These are phyloP conservation scores for Aspergillus nidulans DNA, from an alignment of 495 filamentous ascomycete genomes.

Conservation along the genomic window DNA sequence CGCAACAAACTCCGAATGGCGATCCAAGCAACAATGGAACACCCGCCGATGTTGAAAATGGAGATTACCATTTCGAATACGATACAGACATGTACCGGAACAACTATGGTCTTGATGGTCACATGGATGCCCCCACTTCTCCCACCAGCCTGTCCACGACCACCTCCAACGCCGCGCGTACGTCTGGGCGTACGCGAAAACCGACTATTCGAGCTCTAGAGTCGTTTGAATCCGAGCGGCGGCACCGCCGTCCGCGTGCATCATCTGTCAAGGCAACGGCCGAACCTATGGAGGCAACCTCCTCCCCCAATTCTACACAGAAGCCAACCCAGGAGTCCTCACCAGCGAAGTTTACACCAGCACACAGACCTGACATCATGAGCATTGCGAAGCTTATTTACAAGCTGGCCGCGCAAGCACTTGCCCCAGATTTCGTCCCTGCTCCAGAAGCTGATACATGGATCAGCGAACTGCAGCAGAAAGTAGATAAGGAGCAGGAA, in stretches of 20 bases:
- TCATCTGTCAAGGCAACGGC: constrained; percentile 9
- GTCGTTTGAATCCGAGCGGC: constrained; percentile 27
- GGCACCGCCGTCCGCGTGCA: constrained; percentile 18
- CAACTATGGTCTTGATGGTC: constrained; percentile 25
- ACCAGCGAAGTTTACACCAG: neutral
- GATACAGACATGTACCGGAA: constrained; percentile 22
- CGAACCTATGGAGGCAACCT: neutral
- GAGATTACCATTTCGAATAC: constrained; percentile 17
- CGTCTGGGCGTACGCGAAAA: constrained; percentile 35
- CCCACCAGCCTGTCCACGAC: constrained; percentile 30
- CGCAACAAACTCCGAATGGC: neutral
- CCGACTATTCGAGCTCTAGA: constrained; percentile 39
- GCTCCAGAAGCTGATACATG: constrained; percentile 16
- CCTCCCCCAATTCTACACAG: neutral
- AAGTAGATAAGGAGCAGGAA: constrained; percentile 7
- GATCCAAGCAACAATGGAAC: constrained; percentile 11
- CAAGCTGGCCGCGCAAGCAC: constrained; percentile 22
- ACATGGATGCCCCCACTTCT: constrained; percentile 21
- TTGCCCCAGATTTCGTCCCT: constrained; percentile 20
- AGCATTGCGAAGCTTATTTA: constrained; percentile 18
- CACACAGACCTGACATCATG: neutral
- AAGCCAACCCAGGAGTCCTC: constrained; percentile 1
- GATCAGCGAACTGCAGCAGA: constrained; percentile 18
- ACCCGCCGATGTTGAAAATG: constrained; percentile 12
- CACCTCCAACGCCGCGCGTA: constrained; percentile 20